Evolutionary conservation across 805 yeast genomes (phyloP), one percentile per base, ranked within the genome.

Genomic region (Kuraishia floccosa): DNA sequence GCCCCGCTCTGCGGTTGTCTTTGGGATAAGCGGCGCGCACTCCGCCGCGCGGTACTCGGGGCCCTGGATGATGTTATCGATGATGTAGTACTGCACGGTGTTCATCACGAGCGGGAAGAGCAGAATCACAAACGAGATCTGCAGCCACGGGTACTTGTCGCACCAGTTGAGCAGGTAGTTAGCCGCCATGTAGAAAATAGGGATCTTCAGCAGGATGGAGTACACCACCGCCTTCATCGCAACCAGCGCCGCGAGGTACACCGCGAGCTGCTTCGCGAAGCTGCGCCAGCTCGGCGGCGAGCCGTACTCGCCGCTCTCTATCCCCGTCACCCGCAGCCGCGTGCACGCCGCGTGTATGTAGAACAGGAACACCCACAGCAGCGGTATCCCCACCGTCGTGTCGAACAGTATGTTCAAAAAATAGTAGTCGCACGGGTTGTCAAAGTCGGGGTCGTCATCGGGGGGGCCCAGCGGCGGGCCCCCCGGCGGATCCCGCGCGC

Each of bases 361-460:
- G 35, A 67, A 67, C 18, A 87, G 61, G 16, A 60, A 53, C 5
- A 52, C 52, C 73, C 83, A 81, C 17, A 81, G 56, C 2, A 89
- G 69, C 5, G 93, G 93, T 3, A 89, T 89, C 1, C 98, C 98
- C 5, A 87, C 66, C 0, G 98, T 89, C 25, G 97, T 87, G 52
- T 89, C 98, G 48, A 89, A 70, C 18, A 89, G 64, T 24, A 89
- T 68, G 45, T 83, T 89, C 33, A 91, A 60, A 47, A 89, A 89
- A 58, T 91, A 89, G 91, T 96, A 91, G 42, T 84, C 89, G 54
- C 97, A 91, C 6, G 95, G 94, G 30, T 67, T 71, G 23, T 59
- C 67, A 23, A 52, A 53, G 28, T 42, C 36, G 31, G 38, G 35
- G 17, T 40, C 39, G 19, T 32, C 36, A 17, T 37, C 30, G 5